phyloP scores from a whole-genome alignment of 2,329 filamentous ascomycete genomes.

The Venturia nashicola region DNA sequence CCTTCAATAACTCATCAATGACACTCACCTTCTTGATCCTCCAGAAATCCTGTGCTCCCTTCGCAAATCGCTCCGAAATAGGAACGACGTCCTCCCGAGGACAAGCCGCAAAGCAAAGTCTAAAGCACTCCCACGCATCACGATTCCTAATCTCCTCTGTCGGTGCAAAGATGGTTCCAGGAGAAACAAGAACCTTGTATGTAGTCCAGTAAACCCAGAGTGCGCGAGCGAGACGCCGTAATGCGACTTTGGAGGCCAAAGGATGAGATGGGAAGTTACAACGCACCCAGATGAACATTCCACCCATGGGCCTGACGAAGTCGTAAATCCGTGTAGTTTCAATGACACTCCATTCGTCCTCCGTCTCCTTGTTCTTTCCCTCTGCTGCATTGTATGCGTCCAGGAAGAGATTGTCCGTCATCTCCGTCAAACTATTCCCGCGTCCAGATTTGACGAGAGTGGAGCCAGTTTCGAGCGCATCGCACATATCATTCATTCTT shows the following conservation, averaged over 20 bases:
- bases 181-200: constrained; percentile 55
- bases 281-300: constrained; percentile 85
- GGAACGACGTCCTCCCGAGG: constrained; percentile 54
- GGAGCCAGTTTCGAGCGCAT: constrained; percentile 55
- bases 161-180: constrained; percentile 63
- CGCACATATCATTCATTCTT: constrained; percentile 71
- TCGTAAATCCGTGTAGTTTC: constrained; percentile 62
- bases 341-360: constrained; percentile 60
- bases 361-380: constrained; percentile 18
- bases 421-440: constrained; percentile 20
- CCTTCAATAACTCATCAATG: constrained; percentile 47
- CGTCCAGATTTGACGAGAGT: constrained; percentile 52
- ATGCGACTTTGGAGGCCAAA: constrained; percentile 41
- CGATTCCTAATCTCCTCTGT: constrained; percentile 44
- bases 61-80: constrained; percentile 51
- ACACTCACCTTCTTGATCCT: constrained; percentile 53
- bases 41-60: constrained; percentile 66
- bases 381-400: constrained; percentile 22
- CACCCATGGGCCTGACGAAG: constrained; percentile 70
- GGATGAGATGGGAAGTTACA: constrained; percentile 63
- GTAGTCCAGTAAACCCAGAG: constrained; percentile 61
- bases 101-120: constrained; percentile 78
- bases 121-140: constrained; percentile 58
- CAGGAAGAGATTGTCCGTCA: constrained; percentile 25
- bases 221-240: constrained; percentile 47